Evolutionary conservation across 1,284 basidiomycete genomes (phyloP).

Genomic region (Apiotrichum akiyoshidainum): DNA sequence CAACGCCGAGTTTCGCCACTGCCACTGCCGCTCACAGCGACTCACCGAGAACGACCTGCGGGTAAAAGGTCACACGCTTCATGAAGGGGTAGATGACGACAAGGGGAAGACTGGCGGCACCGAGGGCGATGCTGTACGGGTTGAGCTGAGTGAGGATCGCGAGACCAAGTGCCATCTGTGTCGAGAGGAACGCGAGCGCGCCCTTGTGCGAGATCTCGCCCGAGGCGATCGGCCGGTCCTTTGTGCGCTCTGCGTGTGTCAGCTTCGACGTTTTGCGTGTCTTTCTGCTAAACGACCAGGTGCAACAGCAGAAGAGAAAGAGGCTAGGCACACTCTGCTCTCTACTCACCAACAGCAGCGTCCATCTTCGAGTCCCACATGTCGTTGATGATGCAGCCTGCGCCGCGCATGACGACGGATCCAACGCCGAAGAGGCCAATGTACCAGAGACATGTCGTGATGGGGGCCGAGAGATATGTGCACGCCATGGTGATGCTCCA

Average conservation of each 20-base stretch:
- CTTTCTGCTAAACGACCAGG: background rate
- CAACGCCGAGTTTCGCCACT: too few species aligned
- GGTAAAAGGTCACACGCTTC: slow-evolving; percentile 97
- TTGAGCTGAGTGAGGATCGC: slow-evolving; percentile 88
- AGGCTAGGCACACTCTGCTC: too few species aligned
- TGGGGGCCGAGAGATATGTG: slow-evolving; percentile 66
- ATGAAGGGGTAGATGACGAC: slow-evolving; percentile 92
- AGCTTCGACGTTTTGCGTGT: background rate
- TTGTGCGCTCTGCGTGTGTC: slow-evolving; percentile 58
- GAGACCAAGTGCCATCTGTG: slow-evolving; percentile 80
- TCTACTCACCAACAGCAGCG: slow-evolving; percentile 76
- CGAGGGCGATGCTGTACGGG: slow-evolving; percentile 89
- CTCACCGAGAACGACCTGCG: slow-evolving; percentile 85
- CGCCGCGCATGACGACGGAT: slow-evolving; percentile 92
- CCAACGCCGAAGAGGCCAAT: slow-evolving; percentile 82
- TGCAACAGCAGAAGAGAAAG: too few species aligned
- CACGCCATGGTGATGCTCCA: slow-evolving; percentile 96
- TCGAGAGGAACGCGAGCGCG: slow-evolving; percentile 77
- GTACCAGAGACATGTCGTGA: slow-evolving; percentile 68
- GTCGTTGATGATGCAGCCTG: slow-evolving; percentile 98
- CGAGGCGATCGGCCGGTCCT: slow-evolving; percentile 67
- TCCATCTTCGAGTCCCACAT: slow-evolving; percentile 96
- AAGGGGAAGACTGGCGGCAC: slow-evolving; percentile 81
- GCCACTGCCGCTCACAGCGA: slow-evolving; percentile 4
- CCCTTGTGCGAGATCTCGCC: slow-evolving; percentile 75